phyloP scores from a whole-genome alignment of 179 eudicot genomes.

The Pouteria campechiana region DNA sequence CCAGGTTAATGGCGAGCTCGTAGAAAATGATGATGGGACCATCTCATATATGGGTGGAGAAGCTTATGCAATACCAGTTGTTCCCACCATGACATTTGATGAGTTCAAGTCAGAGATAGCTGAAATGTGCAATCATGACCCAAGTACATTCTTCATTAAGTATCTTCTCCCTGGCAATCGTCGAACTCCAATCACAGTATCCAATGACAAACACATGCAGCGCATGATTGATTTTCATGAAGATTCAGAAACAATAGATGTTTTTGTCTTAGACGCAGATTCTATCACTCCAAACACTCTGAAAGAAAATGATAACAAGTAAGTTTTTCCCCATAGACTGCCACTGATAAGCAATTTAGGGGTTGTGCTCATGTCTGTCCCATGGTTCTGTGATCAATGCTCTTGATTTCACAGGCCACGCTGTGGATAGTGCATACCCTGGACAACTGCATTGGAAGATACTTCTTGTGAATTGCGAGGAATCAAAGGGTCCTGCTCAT shows the following conservation, averaged over 20 bases:
- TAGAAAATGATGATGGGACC: constrained; percentile 37
- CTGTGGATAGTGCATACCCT: too few relatives aligned
- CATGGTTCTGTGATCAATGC: too few relatives aligned
- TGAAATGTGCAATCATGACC: constrained; percentile 37
- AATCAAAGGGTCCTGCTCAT: too few relatives aligned
- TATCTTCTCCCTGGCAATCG: constrained; percentile 58
- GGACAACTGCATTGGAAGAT: too few relatives aligned
- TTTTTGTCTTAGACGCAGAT: too few relatives aligned
- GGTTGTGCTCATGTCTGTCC: too few relatives aligned
- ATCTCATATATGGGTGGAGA: constrained; percentile 47
- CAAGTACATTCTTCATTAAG: constrained; percentile 27
- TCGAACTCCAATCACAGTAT: constrained; percentile 39
- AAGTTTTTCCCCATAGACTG: too few relatives aligned
- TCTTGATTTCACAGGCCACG: too few relatives aligned
- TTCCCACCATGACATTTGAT: constrained; percentile 28
- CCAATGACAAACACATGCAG: constrained; percentile 42
- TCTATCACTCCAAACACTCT: too few relatives aligned
- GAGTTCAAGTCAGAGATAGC: constrained; percentile 53
- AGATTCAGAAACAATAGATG: constrained; percentile 46
- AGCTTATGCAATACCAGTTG: constrained; percentile 48
- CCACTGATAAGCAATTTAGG: too few relatives aligned
- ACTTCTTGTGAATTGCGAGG: too few relatives aligned
- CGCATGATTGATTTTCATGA: constrained; percentile 51
- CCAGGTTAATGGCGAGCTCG: constrained; percentile 54
- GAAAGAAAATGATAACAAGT: too few relatives aligned